These are phyloP conservation scores for Auriscalpium microsporum DNA, from an alignment of 768 basidiomycete species.

Conservation along the genomic window DNA sequence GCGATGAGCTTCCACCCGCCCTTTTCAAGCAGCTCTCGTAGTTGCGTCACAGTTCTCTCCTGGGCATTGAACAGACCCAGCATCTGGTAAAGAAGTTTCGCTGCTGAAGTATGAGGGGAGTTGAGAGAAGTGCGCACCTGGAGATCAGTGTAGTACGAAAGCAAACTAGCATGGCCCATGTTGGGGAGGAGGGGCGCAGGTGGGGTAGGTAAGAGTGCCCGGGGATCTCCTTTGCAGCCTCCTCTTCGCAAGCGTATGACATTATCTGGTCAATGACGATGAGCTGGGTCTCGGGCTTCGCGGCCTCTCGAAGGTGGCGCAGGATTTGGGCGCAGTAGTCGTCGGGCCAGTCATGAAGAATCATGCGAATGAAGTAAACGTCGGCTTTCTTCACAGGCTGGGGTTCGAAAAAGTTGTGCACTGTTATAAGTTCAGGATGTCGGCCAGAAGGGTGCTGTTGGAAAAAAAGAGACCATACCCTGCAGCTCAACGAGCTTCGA, in stretches of 20 bases:
- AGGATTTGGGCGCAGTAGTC: slow-evolving; percentile 21
- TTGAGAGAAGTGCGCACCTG: slow-evolving; percentile 3
- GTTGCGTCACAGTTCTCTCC: background rate
- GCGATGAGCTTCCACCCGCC: background rate
- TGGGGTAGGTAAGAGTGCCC: slow-evolving; percentile 8
- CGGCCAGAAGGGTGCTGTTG: background rate
- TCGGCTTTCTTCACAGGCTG: slow-evolving; percentile 30
- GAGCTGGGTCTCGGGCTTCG: slow-evolving; percentile 18
- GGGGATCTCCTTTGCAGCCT: slow-evolving; percentile 5
- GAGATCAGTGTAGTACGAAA: slow-evolving; percentile 13
- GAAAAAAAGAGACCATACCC: background rate
- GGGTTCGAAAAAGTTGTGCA: slow-evolving; percentile 26
- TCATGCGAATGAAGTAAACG: slow-evolving; percentile 25
- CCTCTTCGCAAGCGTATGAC: slow-evolving; percentile 17
- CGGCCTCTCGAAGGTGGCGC: slow-evolving; percentile 16
- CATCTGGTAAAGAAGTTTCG: background rate
- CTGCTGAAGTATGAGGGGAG: background rate
- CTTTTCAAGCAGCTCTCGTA: background rate
- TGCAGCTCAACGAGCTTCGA: background rate
- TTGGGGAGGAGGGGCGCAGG: slow-evolving; percentile 20
- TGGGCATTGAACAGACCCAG: background rate
- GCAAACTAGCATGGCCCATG: slow-evolving; percentile 10
- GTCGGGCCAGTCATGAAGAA: slow-evolving; percentile 29
- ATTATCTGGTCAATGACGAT: slow-evolving; percentile 20
- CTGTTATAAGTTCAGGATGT: slow-evolving; percentile 8